Evolutionary conservation across 2,329 filamentous ascomycete genomes (phyloP), one percentile per base, ranked within the genome.

Genomic region (Hypocrella siamensis): DNA sequence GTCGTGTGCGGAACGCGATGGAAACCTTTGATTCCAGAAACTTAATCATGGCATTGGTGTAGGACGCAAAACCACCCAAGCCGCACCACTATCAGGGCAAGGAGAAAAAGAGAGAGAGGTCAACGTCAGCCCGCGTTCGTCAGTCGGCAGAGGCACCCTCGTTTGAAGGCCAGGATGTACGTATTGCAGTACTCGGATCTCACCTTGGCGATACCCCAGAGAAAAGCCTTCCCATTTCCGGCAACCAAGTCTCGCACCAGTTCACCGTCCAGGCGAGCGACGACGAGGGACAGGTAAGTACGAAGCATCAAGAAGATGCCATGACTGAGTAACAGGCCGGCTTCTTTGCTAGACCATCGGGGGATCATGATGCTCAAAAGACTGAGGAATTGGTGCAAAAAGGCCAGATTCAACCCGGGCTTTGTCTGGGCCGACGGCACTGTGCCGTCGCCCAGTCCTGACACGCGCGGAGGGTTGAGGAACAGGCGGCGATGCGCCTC

Each of bases 11-110:
- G 67, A 98, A 98, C 21, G 92, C 88, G 42, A 98, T 98, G 6
- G 88, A 93, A 33, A 98, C 85, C 61, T 98, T 98, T 31, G 83
- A 88, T 56, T 98, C 88, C 39, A 98, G 68, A 57, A 82, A 98
- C 56, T 96, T 96, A 65, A 98, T 98, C 80, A 92, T 94, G 33
- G 88, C 85, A 54, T 98, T 98, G 31, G 88, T 94, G 49, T 98
- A 98, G 1, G 88, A 93, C 7, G 86, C 88, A 40, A 96, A 76
- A 3, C 81, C 83, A 26, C 90, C 90, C 22, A 98, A 77, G 3
- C 88, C 85, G 41, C 86, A 85, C 90, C 90, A 98, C 65, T 74
- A 31, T 39, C 18, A 32, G 28, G 25, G 29, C 38, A 25, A 37
- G 16, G 8, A n/a, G n/a, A n/a, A n/a, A n/a, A n/a, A n/a, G n/a